Evolutionary conservation across 306 rosid species (phyloP), one percentile per base, ranked within the genome.

Genomic region (Luffa aegyptiaca): DNA sequence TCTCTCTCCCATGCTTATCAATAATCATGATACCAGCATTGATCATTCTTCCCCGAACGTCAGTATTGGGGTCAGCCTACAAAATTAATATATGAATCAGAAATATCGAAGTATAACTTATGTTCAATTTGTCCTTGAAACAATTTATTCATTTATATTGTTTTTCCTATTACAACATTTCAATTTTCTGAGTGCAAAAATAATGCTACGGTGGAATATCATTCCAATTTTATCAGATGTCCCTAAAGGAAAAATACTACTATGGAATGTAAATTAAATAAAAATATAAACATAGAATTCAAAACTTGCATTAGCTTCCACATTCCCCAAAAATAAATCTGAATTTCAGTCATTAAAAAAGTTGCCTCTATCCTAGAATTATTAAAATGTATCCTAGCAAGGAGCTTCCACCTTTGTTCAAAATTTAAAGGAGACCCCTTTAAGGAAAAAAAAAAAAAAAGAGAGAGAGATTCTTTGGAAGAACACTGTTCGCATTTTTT

Each of bases 31-130:
- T 90, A 81, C 97, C 99, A 83, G 99, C 96, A 86, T 91, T 93
- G 55, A 95, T 88, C 99, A 95, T 95, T 95, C 96, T 91, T 79
- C 92, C 97, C 72, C 97, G 86, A 82, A 95, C 99, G 86, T 95
- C 99, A 63, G 86, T 83, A 89, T 95, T 92, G 46, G 91, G 92
- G 88, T 95, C 99, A 64, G 93, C 99, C 99, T 95, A 94, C 93
- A 91, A 44, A 48, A 81, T 62, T 76, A 81, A 90, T 63, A 77
- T 55, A 31, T 79, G 79, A 37, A 76, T 59, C 57, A 39, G 61
- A 35, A 69, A 66, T 2, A 42, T 41, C 68, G 37, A 5, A 53
- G 21, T 36, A 62, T 10, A 33, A 3, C 5, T 10, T 31, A 26
- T 33, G 41, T 31, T 21, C 69, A 62, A 62, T 33, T 33, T 62